These are phyloP conservation scores for Chaetoceros tenuissimus DNA, from an alignment of 108 stramenopile species.

Conservation along the genomic window DNA sequence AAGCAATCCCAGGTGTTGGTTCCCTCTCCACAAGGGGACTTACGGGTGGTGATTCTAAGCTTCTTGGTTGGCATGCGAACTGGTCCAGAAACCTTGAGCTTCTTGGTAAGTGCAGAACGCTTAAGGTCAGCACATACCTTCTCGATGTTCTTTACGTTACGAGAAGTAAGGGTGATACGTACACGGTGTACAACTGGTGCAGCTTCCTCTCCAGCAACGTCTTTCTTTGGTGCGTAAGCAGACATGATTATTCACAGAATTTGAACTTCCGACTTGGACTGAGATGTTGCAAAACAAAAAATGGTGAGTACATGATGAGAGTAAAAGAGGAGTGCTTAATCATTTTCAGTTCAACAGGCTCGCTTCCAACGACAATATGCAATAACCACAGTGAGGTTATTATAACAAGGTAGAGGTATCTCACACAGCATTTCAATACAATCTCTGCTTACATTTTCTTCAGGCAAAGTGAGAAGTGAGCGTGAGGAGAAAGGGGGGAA, in stretches of 20 bases:
- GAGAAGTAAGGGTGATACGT: slow-evolving; percentile 98
- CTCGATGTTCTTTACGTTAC: slow-evolving; percentile 97
- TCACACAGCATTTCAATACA: too few relatives aligned
- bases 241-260: slow-evolving; percentile 40
- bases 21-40: slow-evolving; percentile 99
- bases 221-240: slow-evolving; percentile 61
- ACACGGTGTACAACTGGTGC: slow-evolving; percentile 86
- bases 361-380: not conserved
- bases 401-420: too few relatives aligned
- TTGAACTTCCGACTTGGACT: slow-evolving; percentile 8
- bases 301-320: not conserved
- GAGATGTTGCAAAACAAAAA: not conserved
- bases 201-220: slow-evolving; percentile 54
- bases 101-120: slow-evolving; percentile 87
- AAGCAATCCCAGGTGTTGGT: slow-evolving; percentile 99
- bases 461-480: slow-evolving; percentile 52
- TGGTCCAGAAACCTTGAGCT: slow-evolving; percentile 92
- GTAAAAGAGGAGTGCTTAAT: not conserved
- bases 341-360: not conserved
- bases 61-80: slow-evolving; percentile 99
- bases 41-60: slow-evolving; percentile 95
- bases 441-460: slow-evolving; percentile 21
- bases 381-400: not conserved
- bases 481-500: not conserved
- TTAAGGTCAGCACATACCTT: slow-evolving; percentile 98